Evolutionary conservation across 2,329 filamentous ascomycete genomes (phyloP), one percentile per base, ranked within the genome.

Genomic region (Aureobasidium mangrovei): DNA sequence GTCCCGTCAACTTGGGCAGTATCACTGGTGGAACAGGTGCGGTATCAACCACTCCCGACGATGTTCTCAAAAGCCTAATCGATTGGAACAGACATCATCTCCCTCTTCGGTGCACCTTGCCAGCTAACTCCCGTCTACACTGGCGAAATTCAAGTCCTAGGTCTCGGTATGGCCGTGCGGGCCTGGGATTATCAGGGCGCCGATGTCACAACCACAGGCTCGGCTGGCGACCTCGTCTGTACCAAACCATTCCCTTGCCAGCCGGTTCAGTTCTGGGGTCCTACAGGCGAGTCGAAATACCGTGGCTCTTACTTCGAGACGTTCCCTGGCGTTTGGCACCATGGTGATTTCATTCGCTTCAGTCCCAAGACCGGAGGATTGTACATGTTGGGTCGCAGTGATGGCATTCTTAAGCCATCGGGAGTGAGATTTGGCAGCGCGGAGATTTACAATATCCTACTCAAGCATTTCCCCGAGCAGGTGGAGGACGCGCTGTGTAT

Each of bases 401-500:
- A 98, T 63, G 93, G 93, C 3, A 88, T 97, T 4, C 73, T 98
- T 10, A 98, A 98, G 67, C 93, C 93, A 0, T 82, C 85, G 0
- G 93, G 93, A 2, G 89, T 98, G 18, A 78, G 91, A 0, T 97
- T 98, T 65, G 91, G 91, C 4, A 90, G 84, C 32, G 90, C 91
- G 0, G 93, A 98, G 74, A 95, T 98, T 24, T 97, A 97, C 71
- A 96, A 95, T 66, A 77, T 96, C n/a, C 73, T 97, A 29, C 80
- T 93, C 1, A 83, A 87, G 60, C 86, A 90, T 70, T 96, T 96
- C 63, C 79, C 83, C 0, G 72, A 77, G 8, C 80, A 91, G 54
- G 76, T 97, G 18, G 85, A 89, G 57, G 91, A 98, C 63, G 88
- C 88, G 0, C 76, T 97, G 2, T 97, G 91, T 64, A 83, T 97